phyloP scores from a whole-genome alignment of 2,329 filamentous ascomycete species.

The Xylariaceae sp. region DNA sequence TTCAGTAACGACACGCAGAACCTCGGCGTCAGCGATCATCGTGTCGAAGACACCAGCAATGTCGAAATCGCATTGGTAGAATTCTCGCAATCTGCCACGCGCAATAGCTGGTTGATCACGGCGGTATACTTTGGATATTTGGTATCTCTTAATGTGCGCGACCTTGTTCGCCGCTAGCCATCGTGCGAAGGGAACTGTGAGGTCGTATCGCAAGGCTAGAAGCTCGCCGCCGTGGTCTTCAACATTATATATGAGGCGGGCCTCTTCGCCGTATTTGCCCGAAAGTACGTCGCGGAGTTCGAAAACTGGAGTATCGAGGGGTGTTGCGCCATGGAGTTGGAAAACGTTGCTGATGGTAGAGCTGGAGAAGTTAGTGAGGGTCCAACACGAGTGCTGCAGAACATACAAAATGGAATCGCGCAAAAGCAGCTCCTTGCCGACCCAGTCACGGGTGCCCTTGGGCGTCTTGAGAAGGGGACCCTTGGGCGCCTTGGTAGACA shows the following conservation, averaged over 20 bases:
- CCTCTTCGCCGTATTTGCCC: constrained; percentile 55
- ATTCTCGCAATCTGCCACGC: constrained; percentile 79
- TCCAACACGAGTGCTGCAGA: too few relatives aligned
- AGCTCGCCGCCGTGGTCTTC: constrained; percentile 84
- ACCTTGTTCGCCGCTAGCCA: constrained; percentile 79
- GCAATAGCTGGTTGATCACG: constrained; percentile 77
- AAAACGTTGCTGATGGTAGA: constrained; percentile 46
- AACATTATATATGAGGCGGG: constrained; percentile 77
- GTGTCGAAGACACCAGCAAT: constrained; percentile 75
- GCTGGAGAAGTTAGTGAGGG: too few relatives aligned
- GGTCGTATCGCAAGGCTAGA: constrained; percentile 79
- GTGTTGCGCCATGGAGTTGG: constrained; percentile 72
- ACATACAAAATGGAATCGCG: constrained; percentile 74
- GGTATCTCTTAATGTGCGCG: constrained; percentile 75
- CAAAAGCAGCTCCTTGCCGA: constrained; percentile 78
- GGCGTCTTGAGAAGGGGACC: constrained; percentile 88
- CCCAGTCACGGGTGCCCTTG: constrained; percentile 90
- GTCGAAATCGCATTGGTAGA: constrained; percentile 83
- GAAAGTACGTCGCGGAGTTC: constrained; percentile 77
- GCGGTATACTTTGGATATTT: constrained; percentile 81
- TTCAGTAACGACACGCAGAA: constrained; percentile 72
- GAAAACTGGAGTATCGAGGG: constrained; percentile 75
- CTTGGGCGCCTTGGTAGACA: constrained; percentile 51
- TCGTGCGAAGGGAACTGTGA: constrained; percentile 79
- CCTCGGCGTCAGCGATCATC: constrained; percentile 78